Percentiles rank a stretch among this genome's conserved stretches.
Conservation (phyloP, 495 filamentous ascomycete species). For the Lasiosphaeriaceae sp. region DNA sequence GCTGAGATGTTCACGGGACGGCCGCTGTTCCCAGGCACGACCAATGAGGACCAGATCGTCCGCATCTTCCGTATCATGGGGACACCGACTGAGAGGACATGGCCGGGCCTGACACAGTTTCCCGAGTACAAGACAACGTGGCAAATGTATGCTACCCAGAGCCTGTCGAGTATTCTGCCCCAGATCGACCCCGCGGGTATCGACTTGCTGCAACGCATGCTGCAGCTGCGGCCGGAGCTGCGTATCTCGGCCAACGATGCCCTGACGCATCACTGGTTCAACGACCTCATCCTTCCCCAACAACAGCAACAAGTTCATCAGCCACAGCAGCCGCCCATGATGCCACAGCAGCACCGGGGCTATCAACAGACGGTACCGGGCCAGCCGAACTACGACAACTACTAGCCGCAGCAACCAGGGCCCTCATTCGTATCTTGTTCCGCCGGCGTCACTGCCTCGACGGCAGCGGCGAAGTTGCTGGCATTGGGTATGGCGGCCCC, state of each 20-base stretch:
- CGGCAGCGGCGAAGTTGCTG: no score
- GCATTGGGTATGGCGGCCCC: no score
- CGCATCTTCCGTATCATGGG: constrained; percentile 98
- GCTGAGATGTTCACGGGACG: constrained; percentile 95
- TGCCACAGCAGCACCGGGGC: constrained; percentile 23
- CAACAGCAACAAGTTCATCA: constrained; percentile 29
- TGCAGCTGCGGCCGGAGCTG: constrained; percentile 90
- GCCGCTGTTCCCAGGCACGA: constrained; percentile 89
- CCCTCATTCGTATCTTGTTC: no score
- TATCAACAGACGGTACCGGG: constrained; percentile 29
- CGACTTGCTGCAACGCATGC: constrained; percentile 82
- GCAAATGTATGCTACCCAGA: constrained; percentile 93
- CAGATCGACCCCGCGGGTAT: constrained; percentile 84
- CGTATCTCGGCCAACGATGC: constrained; percentile 81
- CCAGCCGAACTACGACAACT: constrained; percentile 28
- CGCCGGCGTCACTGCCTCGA: no score
- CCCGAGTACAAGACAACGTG: constrained; percentile 93
- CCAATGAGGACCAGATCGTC: constrained; percentile 91
- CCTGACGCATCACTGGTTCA: constrained; percentile 86
- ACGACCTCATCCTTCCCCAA: constrained; percentile 36
- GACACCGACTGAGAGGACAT: constrained; percentile 85
- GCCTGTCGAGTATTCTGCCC: constrained; percentile 76
- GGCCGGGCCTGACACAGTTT: constrained; percentile 85
- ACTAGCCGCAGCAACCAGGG: constrained; percentile 14
- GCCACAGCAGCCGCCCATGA: constrained; percentile 30